A percentile compares a stretch with the other conserved stretches of the same genome.
These are phyloP conservation scores for Mycena latifolia DNA, from an alignment of 768 basidiomycete species.

Conservation along the genomic window DNA sequence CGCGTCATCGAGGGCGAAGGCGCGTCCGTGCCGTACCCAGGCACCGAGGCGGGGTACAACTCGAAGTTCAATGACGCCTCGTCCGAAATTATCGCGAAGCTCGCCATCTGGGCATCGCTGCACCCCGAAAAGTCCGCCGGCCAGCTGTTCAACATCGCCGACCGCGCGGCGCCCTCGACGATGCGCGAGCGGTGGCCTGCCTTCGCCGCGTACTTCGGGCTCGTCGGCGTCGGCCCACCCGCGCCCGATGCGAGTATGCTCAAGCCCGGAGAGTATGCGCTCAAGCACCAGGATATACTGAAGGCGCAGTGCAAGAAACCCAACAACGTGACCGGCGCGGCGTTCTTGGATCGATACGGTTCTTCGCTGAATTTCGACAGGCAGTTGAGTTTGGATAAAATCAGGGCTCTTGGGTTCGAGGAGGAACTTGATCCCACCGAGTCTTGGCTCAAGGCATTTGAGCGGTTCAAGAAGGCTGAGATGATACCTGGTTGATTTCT, in stretches of 20 bases:
- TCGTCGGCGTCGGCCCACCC: conserved; percentile 27
- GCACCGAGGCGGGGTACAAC: conserved; percentile 15
- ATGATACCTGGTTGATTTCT: conserved; percentile 25
- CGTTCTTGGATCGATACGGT: conserved; percentile 27
- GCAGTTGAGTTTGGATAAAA: conserved; percentile 31
- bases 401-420: conserved; percentile 20
- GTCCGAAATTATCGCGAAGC: conserved; percentile 26
- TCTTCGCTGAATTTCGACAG: conserved; percentile 20
- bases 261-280: conserved; percentile 28
- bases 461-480: conserved; percentile 26
- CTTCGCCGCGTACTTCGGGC: conserved; percentile 27
- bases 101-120: conserved; percentile 31
- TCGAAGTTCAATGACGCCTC: conserved; percentile 32
- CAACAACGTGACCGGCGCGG: conserved; percentile 27
- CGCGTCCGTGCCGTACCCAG: conserved; percentile 28
- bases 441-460: conserved; percentile 32
- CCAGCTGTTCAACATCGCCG: conserved; percentile 29
- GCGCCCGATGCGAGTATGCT: neutral
- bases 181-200: conserved; percentile 33
- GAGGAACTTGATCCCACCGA: conserved; percentile 25
- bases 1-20: conserved; percentile 29
- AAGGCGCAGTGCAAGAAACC: conserved; percentile 27
- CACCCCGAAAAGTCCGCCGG: conserved; percentile 26
- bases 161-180: conserved; percentile 19
- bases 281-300: conserved; percentile 24